Conservation (phyloP, 1,139 yeast species). For the Hyphopichia wangnamkhiaoensis region DNA sequence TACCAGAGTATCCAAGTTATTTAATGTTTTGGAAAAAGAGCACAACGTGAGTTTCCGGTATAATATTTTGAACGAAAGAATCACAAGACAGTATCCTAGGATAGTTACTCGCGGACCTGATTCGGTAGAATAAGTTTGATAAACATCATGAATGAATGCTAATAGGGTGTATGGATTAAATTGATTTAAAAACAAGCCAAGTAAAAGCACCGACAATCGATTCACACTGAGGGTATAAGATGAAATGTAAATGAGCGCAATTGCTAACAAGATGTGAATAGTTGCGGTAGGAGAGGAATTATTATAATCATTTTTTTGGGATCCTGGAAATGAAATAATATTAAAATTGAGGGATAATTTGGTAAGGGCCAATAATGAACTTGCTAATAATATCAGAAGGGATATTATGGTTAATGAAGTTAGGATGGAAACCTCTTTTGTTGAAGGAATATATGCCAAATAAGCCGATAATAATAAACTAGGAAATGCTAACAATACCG, state of each 20-base stretch:
- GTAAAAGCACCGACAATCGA: constrained; percentile 22
- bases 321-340: constrained; percentile 5
- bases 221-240: constrained; percentile 21
- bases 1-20: constrained; percentile 6
- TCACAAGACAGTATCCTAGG: constrained; percentile 20
- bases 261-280: not conserved
- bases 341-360: constrained; percentile 6
- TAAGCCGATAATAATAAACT: constrained; percentile 24
- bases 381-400: too few species aligned
- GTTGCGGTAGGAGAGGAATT: not conserved
- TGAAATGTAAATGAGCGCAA: constrained; percentile 13
- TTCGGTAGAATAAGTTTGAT: constrained; percentile 10
- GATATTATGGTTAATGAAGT: not conserved
- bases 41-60: constrained; percentile 11
- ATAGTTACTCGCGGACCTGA: constrained; percentile 9
- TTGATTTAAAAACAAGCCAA: constrained; percentile 30
- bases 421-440: not conserved
- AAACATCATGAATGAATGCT: constrained; percentile 23
- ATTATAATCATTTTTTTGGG: not conserved
- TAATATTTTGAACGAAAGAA: constrained; percentile 17
- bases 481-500: constrained; percentile 29
- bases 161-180: constrained; percentile 28
- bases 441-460: constrained; percentile 12
- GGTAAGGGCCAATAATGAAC: constrained; percentile 13
- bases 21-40: constrained; percentile 1